Conservation (phyloP, 2,329 filamentous ascomycete species). For the Aspergillus melleus region DNA sequence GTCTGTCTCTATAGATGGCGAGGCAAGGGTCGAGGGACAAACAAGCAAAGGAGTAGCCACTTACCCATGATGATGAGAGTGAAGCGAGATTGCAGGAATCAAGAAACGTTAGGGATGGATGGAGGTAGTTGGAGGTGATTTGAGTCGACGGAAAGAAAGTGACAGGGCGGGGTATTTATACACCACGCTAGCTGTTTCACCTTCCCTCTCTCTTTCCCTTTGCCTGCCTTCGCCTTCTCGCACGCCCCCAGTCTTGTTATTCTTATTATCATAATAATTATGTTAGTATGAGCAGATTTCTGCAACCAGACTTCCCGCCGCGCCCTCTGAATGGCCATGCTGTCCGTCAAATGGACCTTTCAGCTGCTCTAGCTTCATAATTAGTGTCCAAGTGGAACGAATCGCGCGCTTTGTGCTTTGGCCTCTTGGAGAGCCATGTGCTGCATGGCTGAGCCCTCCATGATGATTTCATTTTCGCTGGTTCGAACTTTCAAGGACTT, state of each 20-base stretch:
- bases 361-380: not conserved
- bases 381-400: too few species aligned
- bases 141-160: not conserved
- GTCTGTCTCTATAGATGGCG: not conserved
- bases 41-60: not conserved
- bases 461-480: too few species aligned
- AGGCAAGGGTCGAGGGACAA: not conserved
- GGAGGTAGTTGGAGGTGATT: not conserved
- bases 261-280: too few species aligned
- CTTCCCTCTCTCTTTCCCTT: not conserved
- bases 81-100: not conserved
- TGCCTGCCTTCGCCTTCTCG: not conserved
- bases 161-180: constrained; percentile 22
- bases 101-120: not conserved
- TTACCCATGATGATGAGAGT: constrained; percentile 15
- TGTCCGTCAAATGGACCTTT: not conserved
- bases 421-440: not conserved
- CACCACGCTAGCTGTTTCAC: constrained; percentile 1
- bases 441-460: not conserved
- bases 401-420: not conserved
- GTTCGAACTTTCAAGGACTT: too few species aligned
- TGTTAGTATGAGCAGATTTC: constrained; percentile 25
- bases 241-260: not conserved
- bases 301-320: constrained; percentile 11
- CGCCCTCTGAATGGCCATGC: not conserved